Conservation (phyloP, 179 eudicot species). For the Vitellaria paradoxa region DNA sequence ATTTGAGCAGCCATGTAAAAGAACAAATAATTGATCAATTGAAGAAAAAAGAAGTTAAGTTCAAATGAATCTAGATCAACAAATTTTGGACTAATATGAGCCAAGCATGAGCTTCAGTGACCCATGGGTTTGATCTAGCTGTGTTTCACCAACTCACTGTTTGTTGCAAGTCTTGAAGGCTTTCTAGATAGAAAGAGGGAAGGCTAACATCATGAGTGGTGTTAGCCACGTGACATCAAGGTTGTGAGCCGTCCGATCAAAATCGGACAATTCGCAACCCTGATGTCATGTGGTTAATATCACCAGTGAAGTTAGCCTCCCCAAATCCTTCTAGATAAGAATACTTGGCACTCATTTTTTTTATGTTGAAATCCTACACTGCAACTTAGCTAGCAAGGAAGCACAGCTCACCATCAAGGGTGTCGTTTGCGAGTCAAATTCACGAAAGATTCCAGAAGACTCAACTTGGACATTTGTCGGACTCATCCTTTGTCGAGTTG, state of each 20-base stretch:
- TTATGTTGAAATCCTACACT: not conserved
- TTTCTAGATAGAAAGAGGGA: not conserved
- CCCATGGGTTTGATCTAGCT: not conserved
- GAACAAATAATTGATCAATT: not conserved
- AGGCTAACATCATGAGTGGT: no score
- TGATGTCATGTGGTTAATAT: no score
- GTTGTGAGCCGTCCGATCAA: no score
- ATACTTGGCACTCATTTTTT: not conserved
- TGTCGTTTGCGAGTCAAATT: no score
- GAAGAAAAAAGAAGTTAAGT: not conserved
- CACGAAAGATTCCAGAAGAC: no score
- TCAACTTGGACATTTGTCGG: no score
- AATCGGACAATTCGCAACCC: no score
- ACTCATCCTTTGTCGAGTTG: no score
- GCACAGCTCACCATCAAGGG: no score
- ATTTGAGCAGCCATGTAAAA: constrained; percentile 12
- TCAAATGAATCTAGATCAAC: not conserved
- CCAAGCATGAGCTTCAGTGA: not conserved
- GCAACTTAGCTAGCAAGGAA: not conserved
- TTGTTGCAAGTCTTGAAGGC: not conserved
- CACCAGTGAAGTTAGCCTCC: no score
- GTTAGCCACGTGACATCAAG: no score
- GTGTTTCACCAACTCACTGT: not conserved
- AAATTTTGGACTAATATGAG: constrained; percentile 5
- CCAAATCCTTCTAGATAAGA: no score